Conservation (phyloP, 2,329 filamentous ascomycete genomes). For the Fonsecaea multimorphosa region DNA sequence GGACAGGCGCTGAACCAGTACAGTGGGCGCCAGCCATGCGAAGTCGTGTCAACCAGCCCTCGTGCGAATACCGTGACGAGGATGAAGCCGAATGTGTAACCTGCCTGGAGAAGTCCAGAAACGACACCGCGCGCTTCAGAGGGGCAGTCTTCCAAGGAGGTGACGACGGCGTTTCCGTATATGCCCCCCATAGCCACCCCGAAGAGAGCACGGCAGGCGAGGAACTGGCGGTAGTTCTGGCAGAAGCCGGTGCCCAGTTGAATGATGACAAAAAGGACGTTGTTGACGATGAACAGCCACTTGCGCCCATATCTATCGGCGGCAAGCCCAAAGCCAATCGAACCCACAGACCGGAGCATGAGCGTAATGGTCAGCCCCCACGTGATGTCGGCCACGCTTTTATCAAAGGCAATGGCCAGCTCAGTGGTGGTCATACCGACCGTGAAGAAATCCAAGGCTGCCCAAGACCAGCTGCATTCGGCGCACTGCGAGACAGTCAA, state of each 20-base stretch:
- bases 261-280: slow-evolving; percentile 65
- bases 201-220: slow-evolving; percentile 66
- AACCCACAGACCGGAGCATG: slow-evolving; percentile 66
- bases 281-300: slow-evolving; percentile 65
- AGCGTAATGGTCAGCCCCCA: slow-evolving; percentile 64
- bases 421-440: slow-evolving; percentile 63
- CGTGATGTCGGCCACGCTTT: slow-evolving; percentile 63
- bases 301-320: slow-evolving; percentile 63
- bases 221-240: slow-evolving; percentile 63
- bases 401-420: slow-evolving; percentile 60
- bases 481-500: too few species aligned
- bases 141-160: slow-evolving; percentile 67
- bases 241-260: slow-evolving; percentile 67
- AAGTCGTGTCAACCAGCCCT: slow-evolving; percentile 67
- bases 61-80: slow-evolving; percentile 62
- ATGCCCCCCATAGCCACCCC: slow-evolving; percentile 66
- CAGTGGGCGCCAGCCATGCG: slow-evolving; percentile 80
- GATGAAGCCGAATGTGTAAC: slow-evolving; percentile 68
- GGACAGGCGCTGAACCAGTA: slow-evolving; percentile 89
- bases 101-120: slow-evolving; percentile 68
- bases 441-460: slow-evolving; percentile 68
- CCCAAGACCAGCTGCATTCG: slow-evolving; percentile 53
- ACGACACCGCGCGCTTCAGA: slow-evolving; percentile 64
- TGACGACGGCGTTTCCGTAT: slow-evolving; percentile 67
- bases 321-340: slow-evolving; percentile 62